phyloP scores from a whole-genome alignment of 2,329 filamentous ascomycete genomes.

The Diaporthe vexans region DNA sequence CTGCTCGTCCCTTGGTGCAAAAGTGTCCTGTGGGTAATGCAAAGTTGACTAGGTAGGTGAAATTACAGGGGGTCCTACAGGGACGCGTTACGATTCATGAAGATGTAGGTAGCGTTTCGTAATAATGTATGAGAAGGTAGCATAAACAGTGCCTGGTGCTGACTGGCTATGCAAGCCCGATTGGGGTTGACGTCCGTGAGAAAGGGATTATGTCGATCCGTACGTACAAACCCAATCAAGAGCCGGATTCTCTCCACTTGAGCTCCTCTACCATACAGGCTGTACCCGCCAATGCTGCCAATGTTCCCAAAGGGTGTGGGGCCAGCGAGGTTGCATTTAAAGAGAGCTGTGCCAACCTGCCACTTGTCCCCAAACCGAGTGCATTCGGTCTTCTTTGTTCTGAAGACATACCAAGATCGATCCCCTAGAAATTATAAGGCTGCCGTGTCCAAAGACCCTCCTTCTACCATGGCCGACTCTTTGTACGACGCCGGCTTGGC shows the following conservation, averaged over 20 bases:
- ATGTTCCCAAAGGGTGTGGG: not conserved
- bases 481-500: not conserved
- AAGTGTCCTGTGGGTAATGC: too few species aligned
- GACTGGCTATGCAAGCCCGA: too few species aligned
- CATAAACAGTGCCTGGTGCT: too few species aligned
- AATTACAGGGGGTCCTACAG: too few species aligned
- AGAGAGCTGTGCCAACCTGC: not conserved
- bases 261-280: not conserved
- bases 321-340: not conserved
- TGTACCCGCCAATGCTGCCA: not conserved
- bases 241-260: conserved; percentile 4
- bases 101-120: too few species aligned
- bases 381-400: not conserved
- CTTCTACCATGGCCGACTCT: not conserved
- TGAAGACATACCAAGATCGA: not conserved
- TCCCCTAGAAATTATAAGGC: not conserved
- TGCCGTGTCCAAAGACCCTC: not conserved
- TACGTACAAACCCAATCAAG: not conserved
- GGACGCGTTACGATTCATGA: too few species aligned
- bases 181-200: not conserved
- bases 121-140: too few species aligned
- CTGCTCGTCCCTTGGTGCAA: too few species aligned
- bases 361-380: not conserved
- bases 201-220: conserved; percentile 4
- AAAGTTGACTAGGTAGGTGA: too few species aligned